A percentile compares a stretch with the other conserved stretches of the same genome.
phyloP scores from a whole-genome alignment of 1,284 basidiomycete species.

The Neolentinus lepideus region DNA sequence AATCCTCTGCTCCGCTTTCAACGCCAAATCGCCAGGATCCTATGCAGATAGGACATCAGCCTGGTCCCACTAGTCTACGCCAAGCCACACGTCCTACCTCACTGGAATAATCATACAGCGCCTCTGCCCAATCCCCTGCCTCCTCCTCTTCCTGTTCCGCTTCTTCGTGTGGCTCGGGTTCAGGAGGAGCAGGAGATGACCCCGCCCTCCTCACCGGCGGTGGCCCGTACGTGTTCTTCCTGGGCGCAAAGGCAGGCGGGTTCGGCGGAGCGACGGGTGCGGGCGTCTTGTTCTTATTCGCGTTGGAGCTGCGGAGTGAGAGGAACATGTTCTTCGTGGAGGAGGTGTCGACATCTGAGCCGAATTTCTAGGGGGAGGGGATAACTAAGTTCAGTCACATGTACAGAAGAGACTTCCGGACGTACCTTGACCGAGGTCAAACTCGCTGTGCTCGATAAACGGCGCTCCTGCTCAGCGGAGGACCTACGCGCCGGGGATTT shows the following conservation, averaged over 20 bases:
- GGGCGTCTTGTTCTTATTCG: constrained; percentile 30
- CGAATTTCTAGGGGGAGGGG: constrained; percentile 37
- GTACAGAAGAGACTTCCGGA: neutral
- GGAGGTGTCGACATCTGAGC: constrained; percentile 44
- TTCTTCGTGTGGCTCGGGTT: constrained; percentile 12
- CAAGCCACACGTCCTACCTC: constrained; percentile 28
- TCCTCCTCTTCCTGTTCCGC: constrained; percentile 35
- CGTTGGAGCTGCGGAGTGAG: constrained; percentile 35
- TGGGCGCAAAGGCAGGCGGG: constrained; percentile 40
- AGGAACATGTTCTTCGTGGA: constrained; percentile 43
- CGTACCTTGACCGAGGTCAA: neutral
- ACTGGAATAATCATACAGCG: constrained; percentile 66
- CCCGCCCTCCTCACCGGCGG: constrained; percentile 38
- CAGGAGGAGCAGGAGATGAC: constrained; percentile 15
- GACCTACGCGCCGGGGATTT: neutral
- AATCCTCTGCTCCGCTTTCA: constrained; percentile 48
- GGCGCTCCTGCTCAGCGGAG: neutral
- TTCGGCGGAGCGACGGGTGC: constrained; percentile 29
- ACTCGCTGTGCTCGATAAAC: constrained; percentile 1
- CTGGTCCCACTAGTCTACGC: neutral
- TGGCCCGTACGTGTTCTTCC: constrained; percentile 43
- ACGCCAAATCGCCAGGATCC: constrained; percentile 60
- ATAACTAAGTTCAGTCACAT: neutral
- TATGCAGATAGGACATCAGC: constrained; percentile 19
- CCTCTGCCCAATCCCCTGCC: constrained; percentile 70